These are phyloP conservation scores for Acacia confusa DNA, from an alignment of 306 rosid genomes.

Conservation along the genomic window DNA sequence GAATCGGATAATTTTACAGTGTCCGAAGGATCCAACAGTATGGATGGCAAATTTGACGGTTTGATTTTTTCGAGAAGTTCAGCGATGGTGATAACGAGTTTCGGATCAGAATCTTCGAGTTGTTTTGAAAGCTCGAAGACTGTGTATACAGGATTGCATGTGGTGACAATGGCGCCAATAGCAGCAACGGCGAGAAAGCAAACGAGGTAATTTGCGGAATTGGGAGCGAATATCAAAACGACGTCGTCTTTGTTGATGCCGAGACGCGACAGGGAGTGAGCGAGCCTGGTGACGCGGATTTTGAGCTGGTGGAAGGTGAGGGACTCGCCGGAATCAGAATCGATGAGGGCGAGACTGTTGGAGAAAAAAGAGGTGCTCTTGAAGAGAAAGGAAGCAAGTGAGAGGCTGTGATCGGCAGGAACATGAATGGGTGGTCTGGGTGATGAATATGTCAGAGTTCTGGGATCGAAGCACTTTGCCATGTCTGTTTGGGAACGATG, in stretches of 20 bases:
- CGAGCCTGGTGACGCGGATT: constrained; percentile 31
- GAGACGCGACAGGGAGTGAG: constrained; percentile 23
- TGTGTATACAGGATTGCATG: constrained; percentile 35
- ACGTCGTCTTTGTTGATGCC: constrained; percentile 34
- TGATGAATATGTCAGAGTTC: constrained; percentile 40
- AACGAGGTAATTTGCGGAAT: constrained; percentile 1
- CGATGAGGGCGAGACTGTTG: constrained; percentile 37
- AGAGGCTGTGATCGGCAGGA: constrained; percentile 44
- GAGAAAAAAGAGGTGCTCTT: constrained; percentile 31
- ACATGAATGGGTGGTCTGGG: constrained; percentile 43
- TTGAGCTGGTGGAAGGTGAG: constrained; percentile 47
- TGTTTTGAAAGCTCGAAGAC: constrained; percentile 35
- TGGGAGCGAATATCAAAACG: constrained; percentile 39
- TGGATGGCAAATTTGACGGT: constrained; percentile 26
- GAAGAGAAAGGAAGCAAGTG: constrained; percentile 55
- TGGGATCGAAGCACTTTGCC: constrained; percentile 41
- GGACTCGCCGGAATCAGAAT: constrained; percentile 35
- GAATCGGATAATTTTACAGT: neutral
- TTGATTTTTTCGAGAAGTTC: constrained; percentile 31
- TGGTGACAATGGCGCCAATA: constrained; percentile 36
- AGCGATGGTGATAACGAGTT: constrained; percentile 34
- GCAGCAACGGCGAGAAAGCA: constrained; percentile 28
- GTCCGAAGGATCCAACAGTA: constrained; percentile 18
- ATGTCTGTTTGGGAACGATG: constrained; percentile 10
- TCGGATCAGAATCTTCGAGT: constrained; percentile 43